Conservation (phyloP, 176 grass and related monocot genomes). For the Oryza nivara region DNA sequence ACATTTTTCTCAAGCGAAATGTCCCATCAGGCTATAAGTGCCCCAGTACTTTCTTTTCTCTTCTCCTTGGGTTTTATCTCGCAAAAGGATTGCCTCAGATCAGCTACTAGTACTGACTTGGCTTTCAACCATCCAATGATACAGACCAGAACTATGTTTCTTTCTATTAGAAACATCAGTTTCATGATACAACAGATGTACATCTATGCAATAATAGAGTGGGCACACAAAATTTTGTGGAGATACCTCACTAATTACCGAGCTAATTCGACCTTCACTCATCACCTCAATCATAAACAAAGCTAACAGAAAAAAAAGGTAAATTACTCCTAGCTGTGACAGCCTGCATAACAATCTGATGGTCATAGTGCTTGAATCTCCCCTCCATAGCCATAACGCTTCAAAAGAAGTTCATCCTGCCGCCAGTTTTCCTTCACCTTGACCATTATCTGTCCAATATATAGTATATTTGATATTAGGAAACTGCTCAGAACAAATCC, state of each 20-base stretch:
- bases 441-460: conserved; percentile 62
- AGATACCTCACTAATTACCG: conserved; percentile 20
- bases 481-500: background rate
- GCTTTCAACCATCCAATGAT: background rate
- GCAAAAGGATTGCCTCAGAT: too few species aligned
- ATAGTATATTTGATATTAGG: background rate
- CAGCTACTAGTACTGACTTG: too few species aligned
- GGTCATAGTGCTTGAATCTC: conserved; percentile 72
- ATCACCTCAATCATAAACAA: background rate
- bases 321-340: conserved; percentile 10
- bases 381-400: conserved; percentile 83
- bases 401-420: conserved; percentile 83
- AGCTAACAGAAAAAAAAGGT: background rate
- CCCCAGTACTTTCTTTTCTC: too few species aligned
- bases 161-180: background rate
- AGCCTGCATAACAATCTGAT: background rate
- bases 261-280: background rate
- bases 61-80: too few species aligned
- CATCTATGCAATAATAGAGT: background rate
- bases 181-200: background rate
- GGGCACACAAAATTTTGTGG: conserved; percentile 12
- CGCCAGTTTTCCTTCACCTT: conserved; percentile 97
- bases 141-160: background rate
- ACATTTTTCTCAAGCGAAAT: too few species aligned
- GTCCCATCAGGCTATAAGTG: too few species aligned